Conservation (phyloP, 139 green algal genomes). For the Chlorella vulgaris region DNA sequence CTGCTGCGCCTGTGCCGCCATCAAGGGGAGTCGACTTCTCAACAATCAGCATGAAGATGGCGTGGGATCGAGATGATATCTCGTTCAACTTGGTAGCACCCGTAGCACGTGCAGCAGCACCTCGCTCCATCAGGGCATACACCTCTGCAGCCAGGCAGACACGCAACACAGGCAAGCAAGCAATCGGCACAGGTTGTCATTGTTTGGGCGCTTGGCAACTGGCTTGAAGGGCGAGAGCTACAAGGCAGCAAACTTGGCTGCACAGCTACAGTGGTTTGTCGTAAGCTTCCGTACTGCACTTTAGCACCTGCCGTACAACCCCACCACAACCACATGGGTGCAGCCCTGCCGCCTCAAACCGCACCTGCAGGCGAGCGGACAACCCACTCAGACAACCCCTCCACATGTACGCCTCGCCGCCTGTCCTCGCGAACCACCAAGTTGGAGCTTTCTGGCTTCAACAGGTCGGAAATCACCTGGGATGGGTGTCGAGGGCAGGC, state of each 20-base stretch:
- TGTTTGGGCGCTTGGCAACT: too few relatives aligned
- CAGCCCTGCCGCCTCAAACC: neutral
- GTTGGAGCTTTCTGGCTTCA: conserved; percentile 89
- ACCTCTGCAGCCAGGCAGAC: conserved; percentile 55
- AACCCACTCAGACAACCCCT: conserved; percentile 95
- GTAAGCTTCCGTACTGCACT: too few relatives aligned
- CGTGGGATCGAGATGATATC: conserved; percentile 82
- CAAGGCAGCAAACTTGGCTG: too few relatives aligned
- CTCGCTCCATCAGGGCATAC: conserved; percentile 86
- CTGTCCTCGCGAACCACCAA: conserved; percentile 88
- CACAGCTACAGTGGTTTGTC: too few relatives aligned
- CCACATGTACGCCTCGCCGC: conserved; percentile 87
- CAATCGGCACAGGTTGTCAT: too few relatives aligned
- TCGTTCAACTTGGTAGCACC: conserved; percentile 96
- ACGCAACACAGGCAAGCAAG: neutral
- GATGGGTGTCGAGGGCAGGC: neutral
- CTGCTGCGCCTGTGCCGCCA: conserved; percentile 7
- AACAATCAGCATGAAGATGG: conserved; percentile 95
- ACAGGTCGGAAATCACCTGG: conserved; percentile 88
- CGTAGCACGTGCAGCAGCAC: conserved; percentile 77
- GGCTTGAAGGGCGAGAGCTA: too few relatives aligned
- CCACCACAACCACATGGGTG: neutral
- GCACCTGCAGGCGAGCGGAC: conserved; percentile 66
- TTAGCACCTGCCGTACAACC: neutral
- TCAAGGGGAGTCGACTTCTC: conserved; percentile 79